These are phyloP conservation scores for Schwanniomyces vanrijiae DNA, from an alignment of 805 yeast genomes.

Conservation along the genomic window DNA sequence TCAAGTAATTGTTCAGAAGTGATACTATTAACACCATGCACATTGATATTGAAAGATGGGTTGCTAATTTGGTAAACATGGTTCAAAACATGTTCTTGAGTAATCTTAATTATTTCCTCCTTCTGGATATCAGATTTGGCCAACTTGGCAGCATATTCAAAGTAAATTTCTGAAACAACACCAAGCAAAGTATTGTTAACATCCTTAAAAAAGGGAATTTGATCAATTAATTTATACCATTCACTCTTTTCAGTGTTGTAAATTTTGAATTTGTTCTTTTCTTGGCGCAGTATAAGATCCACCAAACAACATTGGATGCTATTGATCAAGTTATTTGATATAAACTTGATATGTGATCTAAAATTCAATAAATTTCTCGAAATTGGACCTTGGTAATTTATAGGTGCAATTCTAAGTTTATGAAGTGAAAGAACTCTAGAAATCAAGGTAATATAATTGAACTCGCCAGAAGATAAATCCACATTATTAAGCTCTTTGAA, in stretches of 20 bases:
- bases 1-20: constrained; percentile 26
- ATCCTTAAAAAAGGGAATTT: constrained; percentile 60
- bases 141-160: constrained; percentile 41
- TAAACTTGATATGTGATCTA: constrained; percentile 59
- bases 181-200: constrained; percentile 66
- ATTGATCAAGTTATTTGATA: constrained; percentile 51
- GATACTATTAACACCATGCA: constrained; percentile 41
- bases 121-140: constrained; percentile 20
- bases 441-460: constrained; percentile 27
- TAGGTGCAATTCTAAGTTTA: constrained; percentile 39
- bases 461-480: constrained; percentile 42
- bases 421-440: constrained; percentile 38
- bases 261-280: constrained; percentile 49
- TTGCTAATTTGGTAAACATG: constrained; percentile 37
- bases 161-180: constrained; percentile 53
- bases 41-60: constrained; percentile 40
- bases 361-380: constrained; percentile 66
- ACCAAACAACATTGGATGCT: constrained; percentile 51
- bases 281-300: constrained; percentile 49
- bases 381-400: constrained; percentile 66
- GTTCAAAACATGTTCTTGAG: constrained; percentile 34
- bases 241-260: constrained; percentile 38
- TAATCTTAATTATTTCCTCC: constrained; percentile 24
- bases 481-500: constrained; percentile 35
- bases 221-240: constrained; percentile 59